These are phyloP conservation scores for Aphanoascus verrucosus DNA, from an alignment of 2,329 filamentous ascomycete species.

Conservation along the genomic window DNA sequence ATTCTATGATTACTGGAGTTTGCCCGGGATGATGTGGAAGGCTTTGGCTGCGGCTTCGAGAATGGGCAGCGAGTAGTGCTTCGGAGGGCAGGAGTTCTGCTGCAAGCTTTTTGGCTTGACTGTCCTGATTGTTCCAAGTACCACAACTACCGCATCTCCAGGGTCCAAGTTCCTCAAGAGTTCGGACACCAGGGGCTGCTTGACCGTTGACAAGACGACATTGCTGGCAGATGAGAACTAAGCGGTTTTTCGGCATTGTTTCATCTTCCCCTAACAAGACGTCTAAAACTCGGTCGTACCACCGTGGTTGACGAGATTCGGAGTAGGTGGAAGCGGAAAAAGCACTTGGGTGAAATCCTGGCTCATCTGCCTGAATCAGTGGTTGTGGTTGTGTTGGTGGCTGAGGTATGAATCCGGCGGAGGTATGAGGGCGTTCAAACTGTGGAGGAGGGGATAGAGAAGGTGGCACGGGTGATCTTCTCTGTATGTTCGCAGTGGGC, in stretches of 20 bases:
- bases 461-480: constrained; percentile 16
- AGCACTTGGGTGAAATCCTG: constrained; percentile 41
- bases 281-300: constrained; percentile 93
- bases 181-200: constrained; percentile 74
- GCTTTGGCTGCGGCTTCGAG: neutral
- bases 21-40: neutral
- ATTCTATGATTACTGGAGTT: neutral
- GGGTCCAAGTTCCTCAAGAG: constrained; percentile 64
- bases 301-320: constrained; percentile 45
- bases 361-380: constrained; percentile 25
- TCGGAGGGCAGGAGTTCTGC: neutral
- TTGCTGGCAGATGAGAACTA: constrained; percentile 69
- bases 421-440: constrained; percentile 20
- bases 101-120: constrained; percentile 38
- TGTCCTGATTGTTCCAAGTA: constrained; percentile 68
- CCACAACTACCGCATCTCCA: constrained; percentile 89
- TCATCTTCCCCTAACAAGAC: constrained; percentile 91
- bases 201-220: constrained; percentile 92
- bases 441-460: constrained; percentile 19
- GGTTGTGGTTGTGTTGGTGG: constrained; percentile 15
- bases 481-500: constrained; percentile 54
- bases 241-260: constrained; percentile 77
- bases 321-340: constrained; percentile 30
- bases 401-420: constrained; percentile 16
- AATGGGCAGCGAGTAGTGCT: neutral